Base-by-base conservation (phyloP, 2,329 filamentous ascomycete genomes). In the Fusarium euwallaceae region DNA sequence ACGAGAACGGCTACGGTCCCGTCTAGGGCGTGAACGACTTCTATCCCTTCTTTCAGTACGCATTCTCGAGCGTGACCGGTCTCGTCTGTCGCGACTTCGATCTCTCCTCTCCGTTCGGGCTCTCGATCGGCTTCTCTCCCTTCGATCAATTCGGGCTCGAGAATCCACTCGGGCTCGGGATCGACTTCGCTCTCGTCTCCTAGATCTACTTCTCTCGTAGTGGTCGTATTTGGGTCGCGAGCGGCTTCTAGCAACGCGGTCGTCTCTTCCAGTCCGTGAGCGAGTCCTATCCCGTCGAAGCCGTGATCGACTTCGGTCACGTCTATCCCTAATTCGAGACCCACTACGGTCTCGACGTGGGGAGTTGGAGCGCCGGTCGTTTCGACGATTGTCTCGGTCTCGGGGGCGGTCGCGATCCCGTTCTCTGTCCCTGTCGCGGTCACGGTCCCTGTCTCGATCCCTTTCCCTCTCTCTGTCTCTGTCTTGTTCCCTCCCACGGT, bases 201-300 rank as follows among this genome's bases (percentile, higher is more conserved):
- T 77, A 9, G 83, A 84, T 53, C 80, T 78, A 45, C 81, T 83
- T 70, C 83, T 79, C 62, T 82, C 81, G 17, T 80, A 74, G n/a
- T 80, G 80, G 29, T 82, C 81, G 43, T 76, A 76, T 59, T 78
- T 82, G 8, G 78, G 77, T 37, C 82, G 78, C 20, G 82, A 84
- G 10, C 82, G 81, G 58, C 82, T 83, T 61, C 81, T 75, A 45
- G 82, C 80, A 16, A 72, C 71, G 12, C 79, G 77, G 20, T 80
- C 78, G 62, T 83, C 81, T 70, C 80, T 78, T 17, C 80, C 78
- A 24, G 78, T 73, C 55, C 82, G 81, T n/a, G 86, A 86, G 17
- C 84, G 84, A 27, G 79, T 83, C 75, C 83, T 83, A 17, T 85
- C 84, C 55, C 82, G 81, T 65, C 81, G 80, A 12, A 81, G 67